Evolutionary conservation across 441 rosid species (phyloP).

Genomic region (Macaranga tanarius): DNA sequence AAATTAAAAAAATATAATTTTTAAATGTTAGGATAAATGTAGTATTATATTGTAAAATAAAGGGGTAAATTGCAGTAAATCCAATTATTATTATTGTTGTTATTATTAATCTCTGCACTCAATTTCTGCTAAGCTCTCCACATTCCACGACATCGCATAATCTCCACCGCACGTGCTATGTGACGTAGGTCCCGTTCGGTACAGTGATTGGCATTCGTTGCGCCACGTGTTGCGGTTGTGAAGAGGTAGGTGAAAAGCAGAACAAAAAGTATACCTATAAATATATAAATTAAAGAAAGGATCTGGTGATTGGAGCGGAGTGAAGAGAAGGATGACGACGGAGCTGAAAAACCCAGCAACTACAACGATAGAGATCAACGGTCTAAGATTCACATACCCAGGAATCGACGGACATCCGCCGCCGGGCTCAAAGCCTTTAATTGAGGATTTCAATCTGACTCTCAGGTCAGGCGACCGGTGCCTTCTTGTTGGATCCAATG

Average conservation of each 20-base stretch:
- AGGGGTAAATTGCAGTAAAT: too few species aligned
- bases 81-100: too few species aligned
- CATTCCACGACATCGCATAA: background rate
- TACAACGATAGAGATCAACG: conserved; percentile 55
- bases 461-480: conserved; percentile 70
- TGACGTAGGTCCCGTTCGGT: background rate
- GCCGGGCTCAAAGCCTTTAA: conserved; percentile 71
- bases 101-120: background rate
- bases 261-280: background rate
- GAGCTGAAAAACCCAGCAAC: conserved; percentile 38
- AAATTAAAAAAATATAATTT: too few species aligned
- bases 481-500: conserved; percentile 95
- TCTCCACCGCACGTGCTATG: background rate
- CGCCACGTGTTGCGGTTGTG: background rate
- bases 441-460: conserved; percentile 61
- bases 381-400: conserved; percentile 81
- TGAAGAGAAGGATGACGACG: conserved; percentile 31
- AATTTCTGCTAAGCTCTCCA: background rate
- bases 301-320: too few species aligned
- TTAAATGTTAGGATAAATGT: too few species aligned
- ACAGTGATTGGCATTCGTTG: background rate
- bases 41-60: too few species aligned
- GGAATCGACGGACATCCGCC: conserved; percentile 97
- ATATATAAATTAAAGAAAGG: too few species aligned
- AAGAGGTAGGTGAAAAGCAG: background rate